Conservation (phyloP, 2,329 filamentous ascomycete species). For the Aspergillus pseudonomiae region DNA sequence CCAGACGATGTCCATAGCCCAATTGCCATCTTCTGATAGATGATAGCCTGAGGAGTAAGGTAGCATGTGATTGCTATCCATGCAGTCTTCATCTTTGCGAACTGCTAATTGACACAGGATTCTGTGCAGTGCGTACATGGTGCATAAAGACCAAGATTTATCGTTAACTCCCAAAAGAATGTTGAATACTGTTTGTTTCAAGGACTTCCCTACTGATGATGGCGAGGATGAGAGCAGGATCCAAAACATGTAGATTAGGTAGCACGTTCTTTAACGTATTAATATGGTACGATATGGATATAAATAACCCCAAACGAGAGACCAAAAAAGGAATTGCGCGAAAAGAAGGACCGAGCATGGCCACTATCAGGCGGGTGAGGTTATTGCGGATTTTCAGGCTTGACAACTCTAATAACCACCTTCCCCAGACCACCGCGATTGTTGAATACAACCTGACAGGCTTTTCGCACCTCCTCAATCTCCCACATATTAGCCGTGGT, state of each 20-base stretch:
- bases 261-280: background rate
- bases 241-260: background rate
- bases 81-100: background rate
- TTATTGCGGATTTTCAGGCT: background rate
- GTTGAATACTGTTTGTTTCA: background rate
- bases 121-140: background rate
- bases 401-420: constrained; percentile 37
- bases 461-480: constrained; percentile 46
- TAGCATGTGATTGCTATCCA: background rate
- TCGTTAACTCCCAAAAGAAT: background rate
- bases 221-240: background rate
- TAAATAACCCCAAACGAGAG: background rate
- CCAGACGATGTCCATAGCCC: background rate
- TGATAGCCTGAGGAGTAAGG: background rate
- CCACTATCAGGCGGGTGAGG: background rate
- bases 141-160: background rate
- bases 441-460: constrained; percentile 44
- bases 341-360: background rate
- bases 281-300: background rate
- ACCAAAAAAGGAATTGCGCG: background rate
- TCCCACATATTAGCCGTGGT: constrained; percentile 48
- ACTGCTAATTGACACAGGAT: background rate
- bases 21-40: background rate
- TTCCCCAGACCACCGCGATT: constrained; percentile 51
- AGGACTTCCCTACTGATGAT: background rate